Base-by-base conservation (phyloP, 2,329 filamentous ascomycete genomes). In the Phoma sp. region DNA sequence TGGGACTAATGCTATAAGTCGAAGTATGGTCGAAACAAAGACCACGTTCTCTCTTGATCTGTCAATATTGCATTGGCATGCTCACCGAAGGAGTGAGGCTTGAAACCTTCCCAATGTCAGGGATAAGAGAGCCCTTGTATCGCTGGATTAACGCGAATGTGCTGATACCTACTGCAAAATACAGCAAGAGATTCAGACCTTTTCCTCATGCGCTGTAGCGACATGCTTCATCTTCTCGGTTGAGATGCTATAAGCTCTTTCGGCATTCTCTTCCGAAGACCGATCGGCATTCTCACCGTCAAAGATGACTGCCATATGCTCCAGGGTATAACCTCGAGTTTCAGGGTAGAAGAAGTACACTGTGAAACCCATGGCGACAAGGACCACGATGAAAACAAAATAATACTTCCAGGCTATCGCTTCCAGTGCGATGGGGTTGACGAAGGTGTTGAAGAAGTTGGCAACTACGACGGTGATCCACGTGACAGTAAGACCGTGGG, bases 401-500 rank as follows among this genome's bases (percentile, higher is more conserved):
- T 65, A 66, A 39, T 55, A 66, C 29, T 48, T 55, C 60, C 62
- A 66, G 2, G 47, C 55, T 21, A 66, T 63, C 12, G 25, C 31
- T n/a, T 56, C 53, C 36, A 66, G 51, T 7, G 62, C 63, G 49
- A 63, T 60, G 6, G 63, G 60, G 17, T 54, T 54, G 10, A 54
- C 55, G 22, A 47, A 58, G 15, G 41, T 49, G 45, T 54, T 60
- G 54, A 60, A 57, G 45, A 57, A 60, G 44, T 31, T 51, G 17
- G 49, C 45, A 6, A 40, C 39, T 24, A 57, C 22, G 2, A 37
- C 56, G 4, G 45, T 43, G 15, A 54, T 25, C 55, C 43, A 54
- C 5, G 44, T 51, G 15, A 51, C 43, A 29, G 80, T 81, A 49
- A 86, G 79, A 19, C 53, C 57, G 17, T 51, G 43, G 9, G 52